Evolutionary conservation across 208 protist genomes (phyloP).

Genomic region (Trypanosoma vivax): DNA sequence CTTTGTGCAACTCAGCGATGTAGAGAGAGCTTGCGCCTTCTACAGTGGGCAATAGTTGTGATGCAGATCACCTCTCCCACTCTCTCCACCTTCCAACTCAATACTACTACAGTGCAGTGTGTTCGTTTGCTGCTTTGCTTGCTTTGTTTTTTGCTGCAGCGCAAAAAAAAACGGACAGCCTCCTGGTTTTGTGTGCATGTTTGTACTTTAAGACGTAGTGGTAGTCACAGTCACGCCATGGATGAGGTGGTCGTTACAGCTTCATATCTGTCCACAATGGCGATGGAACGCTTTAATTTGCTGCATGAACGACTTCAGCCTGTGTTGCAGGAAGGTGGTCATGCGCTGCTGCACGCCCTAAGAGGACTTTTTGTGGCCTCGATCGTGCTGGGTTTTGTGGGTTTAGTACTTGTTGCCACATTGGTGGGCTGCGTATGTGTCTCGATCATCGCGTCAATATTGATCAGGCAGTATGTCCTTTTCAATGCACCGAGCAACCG

Average conservation of each 20-base stretch:
- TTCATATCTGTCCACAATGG: too few relatives aligned
- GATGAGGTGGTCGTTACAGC: too few relatives aligned
- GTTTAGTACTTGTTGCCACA: conserved; percentile 6
- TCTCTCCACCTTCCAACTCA: not conserved
- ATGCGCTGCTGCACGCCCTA: not conserved
- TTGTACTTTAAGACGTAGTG: too few relatives aligned
- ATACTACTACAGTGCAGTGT: too few relatives aligned
- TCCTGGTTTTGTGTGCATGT: too few relatives aligned
- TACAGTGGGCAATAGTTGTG: not conserved
- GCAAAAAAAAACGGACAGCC: too few relatives aligned
- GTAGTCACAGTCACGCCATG: too few relatives aligned
- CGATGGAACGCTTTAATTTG: too few relatives aligned
- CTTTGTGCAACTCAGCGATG: conserved; percentile 17
- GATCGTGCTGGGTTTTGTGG: not conserved
- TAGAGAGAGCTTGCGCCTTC: conserved; percentile 18
- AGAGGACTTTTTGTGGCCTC: conserved; percentile 3
- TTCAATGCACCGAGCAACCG: conserved; percentile 34
- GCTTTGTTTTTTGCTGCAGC: too few relatives aligned
- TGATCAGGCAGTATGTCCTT: conserved; percentile 34
- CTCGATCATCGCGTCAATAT: conserved; percentile 20
- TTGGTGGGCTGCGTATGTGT: conserved; percentile 24
- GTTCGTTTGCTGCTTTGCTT: too few relatives aligned
- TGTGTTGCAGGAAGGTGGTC: not conserved
- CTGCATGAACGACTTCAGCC: not conserved
- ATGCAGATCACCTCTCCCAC: not conserved